Percentiles rank a stretch among this genome's conserved stretches.
These are phyloP conservation scores for Aspergillus felis DNA, from an alignment of 2,329 filamentous ascomycete species.

Conservation along the genomic window DNA sequence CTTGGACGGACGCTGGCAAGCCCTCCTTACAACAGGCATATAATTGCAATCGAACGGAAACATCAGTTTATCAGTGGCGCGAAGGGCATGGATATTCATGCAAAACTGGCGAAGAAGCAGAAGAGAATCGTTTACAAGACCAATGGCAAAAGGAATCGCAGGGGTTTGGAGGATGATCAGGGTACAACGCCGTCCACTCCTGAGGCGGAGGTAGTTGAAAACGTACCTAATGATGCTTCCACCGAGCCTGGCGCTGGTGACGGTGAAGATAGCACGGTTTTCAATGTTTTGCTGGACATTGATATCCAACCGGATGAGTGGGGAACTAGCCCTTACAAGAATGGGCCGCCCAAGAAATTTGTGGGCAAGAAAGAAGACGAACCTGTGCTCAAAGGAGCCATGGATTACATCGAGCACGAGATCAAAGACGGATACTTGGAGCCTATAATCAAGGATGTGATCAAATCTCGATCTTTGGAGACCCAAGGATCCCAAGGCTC, in stretches of 20 bases:
- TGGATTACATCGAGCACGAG: conserved; percentile 44
- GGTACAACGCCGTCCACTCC: conserved; percentile 2
- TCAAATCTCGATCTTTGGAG: conserved; percentile 17
- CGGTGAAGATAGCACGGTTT: conserved; percentile 23
- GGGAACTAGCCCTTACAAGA: conserved; percentile 8
- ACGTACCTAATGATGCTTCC: conserved; percentile 3
- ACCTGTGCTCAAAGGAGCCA: conserved; percentile 25
- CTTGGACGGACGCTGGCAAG: conserved; percentile 83
- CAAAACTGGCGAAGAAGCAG: conserved; percentile 68
- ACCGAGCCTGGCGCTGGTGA: conserved; percentile 10
- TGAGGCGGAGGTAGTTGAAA: not conserved
- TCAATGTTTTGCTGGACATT: conserved; percentile 34
- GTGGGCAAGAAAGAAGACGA: conserved; percentile 13
- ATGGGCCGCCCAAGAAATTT: conserved; percentile 6
- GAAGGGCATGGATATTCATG: conserved; percentile 76
- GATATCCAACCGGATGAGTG: conserved; percentile 30
- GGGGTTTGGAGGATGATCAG: conserved; percentile 18
- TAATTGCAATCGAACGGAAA: conserved; percentile 86
- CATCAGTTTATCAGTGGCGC: conserved; percentile 84
- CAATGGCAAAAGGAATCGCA: conserved; percentile 69
- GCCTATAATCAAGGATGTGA: conserved; percentile 34
- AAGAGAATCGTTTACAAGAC: conserved; percentile 60
- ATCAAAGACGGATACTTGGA: conserved; percentile 43
- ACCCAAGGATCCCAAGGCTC: not conserved
- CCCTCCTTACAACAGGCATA: conserved; percentile 76